Base-by-base conservation (phyloP, 2,329 filamentous ascomycete genomes). In the Colletotrichum siamense region DNA sequence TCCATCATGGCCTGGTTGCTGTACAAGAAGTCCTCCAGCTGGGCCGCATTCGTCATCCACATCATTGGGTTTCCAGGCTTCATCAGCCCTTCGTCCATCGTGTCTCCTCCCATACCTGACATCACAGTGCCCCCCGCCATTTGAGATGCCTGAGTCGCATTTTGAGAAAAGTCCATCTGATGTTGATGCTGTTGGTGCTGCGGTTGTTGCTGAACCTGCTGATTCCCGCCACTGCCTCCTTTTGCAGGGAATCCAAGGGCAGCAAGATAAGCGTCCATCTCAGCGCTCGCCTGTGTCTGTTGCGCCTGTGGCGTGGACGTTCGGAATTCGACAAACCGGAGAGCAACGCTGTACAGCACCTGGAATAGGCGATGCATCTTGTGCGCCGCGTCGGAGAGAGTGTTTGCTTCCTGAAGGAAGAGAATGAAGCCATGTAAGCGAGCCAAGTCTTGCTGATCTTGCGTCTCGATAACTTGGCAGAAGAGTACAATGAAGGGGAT, bases 331-430 rank as follows among this genome's bases (percentile, higher is more conserved):
- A 92, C 85, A 76, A 93, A 93, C 4, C 92, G 84, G 30, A 88
- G 86, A 0, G 91, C 91, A 6, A 93, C 89, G 34, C 87, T 91
- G 77, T 90, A 88, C 52, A 93, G 87, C 2, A 92, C 88, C 59
- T 91, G 87, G 78, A 91, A 93, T 15, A 93, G 86, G 30, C 88
- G 90, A 77, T 91, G 88, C 28, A 92, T 84, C 78, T 90, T 91
- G 26, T 87, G 85, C 7, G 90, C 88, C 1, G 89, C 89, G 69
- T 91, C 80, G 2, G 85, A 86, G 2, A 86, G 78, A 3, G 87
- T 84, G 30, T 86, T 86, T 4, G 88, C 87, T 0, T 87, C 86
- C 70, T 89, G 87, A 1, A 92, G 86, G n/a, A 89, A 92, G 6
- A 83, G 80, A 59, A 89, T 86, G 26, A 93, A 89, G 5, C 85